A percentile compares a stretch with the other conserved stretches of the same genome.
These are phyloP conservation scores for Calonectria crousiana DNA, from an alignment of 2,329 filamentous ascomycete species.

Conservation along the genomic window DNA sequence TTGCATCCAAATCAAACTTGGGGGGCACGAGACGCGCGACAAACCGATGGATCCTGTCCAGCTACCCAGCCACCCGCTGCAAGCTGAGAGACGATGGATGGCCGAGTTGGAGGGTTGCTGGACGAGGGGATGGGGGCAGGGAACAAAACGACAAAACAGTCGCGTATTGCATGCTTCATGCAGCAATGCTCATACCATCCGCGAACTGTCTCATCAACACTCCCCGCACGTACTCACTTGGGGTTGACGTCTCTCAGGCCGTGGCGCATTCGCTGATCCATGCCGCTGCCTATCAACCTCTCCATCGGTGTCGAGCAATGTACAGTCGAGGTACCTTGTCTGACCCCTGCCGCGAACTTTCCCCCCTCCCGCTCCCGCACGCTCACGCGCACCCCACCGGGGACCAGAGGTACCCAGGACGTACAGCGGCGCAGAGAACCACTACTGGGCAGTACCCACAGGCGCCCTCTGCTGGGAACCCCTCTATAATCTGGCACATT, in stretches of 20 bases:
- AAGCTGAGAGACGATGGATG: neutral
- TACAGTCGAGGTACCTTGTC: conserved; percentile 20
- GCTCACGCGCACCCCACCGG: conserved; percentile 11
- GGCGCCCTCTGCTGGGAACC: neutral
- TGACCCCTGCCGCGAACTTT: conserved; percentile 9
- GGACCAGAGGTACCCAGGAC: conserved; percentile 6
- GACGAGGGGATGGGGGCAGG: neutral
- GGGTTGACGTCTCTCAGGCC: neutral
- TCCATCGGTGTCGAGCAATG: neutral
- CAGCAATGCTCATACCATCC: neutral
- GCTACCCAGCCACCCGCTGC: conserved; percentile 13
- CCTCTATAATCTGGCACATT: neutral
- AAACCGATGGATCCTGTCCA: conserved; percentile 16
- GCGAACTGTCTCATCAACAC: neutral
- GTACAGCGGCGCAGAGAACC: conserved; percentile 15
- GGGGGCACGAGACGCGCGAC: conserved; percentile 24
- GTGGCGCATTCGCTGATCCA: conserved; percentile 4
- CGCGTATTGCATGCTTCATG: conserved; percentile 10
- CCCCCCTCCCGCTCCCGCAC: conserved; percentile 23
- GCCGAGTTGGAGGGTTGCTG: neutral
- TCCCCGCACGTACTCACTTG: conserved; percentile 1
- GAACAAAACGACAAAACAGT: neutral
- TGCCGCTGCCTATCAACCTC: conserved; percentile 1
- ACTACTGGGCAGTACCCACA: neutral
- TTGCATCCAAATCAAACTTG: conserved; percentile 17